Conservation (phyloP, 2,329 filamentous ascomycete species). For the Escovopsis sp. region DNA sequence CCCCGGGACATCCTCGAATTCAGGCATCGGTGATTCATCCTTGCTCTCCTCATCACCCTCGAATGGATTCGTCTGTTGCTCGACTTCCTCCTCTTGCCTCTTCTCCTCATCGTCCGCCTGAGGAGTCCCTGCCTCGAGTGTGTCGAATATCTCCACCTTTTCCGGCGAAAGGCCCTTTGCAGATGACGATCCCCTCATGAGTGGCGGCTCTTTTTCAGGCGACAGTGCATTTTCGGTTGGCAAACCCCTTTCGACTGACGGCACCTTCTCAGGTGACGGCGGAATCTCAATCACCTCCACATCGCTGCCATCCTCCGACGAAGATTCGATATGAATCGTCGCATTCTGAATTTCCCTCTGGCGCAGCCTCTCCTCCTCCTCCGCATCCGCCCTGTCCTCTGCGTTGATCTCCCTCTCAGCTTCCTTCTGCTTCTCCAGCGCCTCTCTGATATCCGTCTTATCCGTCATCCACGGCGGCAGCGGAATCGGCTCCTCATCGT, state of each 20-base stretch:
- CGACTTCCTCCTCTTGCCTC: neutral
- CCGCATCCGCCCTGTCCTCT: slow-evolving; percentile 41
- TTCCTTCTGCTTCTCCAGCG: slow-evolving; percentile 41
- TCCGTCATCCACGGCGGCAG: slow-evolving; percentile 63
- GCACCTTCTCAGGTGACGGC: slow-evolving; percentile 13
- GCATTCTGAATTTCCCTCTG: slow-evolving; percentile 28
- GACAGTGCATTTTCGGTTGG: too few relatives aligned
- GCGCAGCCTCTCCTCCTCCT: slow-evolving; percentile 37
- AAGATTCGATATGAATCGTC: slow-evolving; percentile 48
- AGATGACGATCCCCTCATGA: too few relatives aligned
- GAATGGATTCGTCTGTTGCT: neutral
- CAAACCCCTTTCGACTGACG: neutral
- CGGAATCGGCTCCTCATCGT: slow-evolving; percentile 35
- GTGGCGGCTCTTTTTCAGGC: too few relatives aligned
- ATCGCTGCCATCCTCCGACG: slow-evolving; percentile 41
- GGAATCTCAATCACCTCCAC: slow-evolving; percentile 40
- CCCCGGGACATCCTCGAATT: slow-evolving; percentile 23
- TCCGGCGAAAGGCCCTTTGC: too few relatives aligned
- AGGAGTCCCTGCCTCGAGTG: neutral
- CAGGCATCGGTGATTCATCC: slow-evolving; percentile 10
- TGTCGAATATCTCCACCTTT: slow-evolving; percentile 1
- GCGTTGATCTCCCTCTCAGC: slow-evolving; percentile 46
- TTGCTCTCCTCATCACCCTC: neutral
- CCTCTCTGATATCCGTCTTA: slow-evolving; percentile 49
- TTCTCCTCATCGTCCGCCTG: slow-evolving; percentile 5